Percentiles rank a stretch among this genome's conserved stretches.
Conservation (phyloP, 768 basidiomycete species). For the Lyophyllum decastes region DNA sequence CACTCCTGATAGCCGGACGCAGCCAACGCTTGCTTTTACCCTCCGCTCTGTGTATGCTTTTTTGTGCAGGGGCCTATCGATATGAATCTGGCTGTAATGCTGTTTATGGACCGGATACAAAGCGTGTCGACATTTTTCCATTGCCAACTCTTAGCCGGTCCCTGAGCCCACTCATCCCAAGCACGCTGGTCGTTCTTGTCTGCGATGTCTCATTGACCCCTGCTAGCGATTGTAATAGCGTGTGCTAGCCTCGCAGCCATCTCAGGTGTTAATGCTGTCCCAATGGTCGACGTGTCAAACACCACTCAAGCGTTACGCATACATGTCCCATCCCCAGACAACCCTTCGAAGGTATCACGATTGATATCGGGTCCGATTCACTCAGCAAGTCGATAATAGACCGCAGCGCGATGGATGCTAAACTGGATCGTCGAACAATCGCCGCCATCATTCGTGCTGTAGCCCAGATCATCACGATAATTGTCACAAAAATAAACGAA, state of each 20-base stretch:
- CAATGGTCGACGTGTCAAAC: constrained; percentile 1
- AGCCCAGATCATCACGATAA: constrained; percentile 3
- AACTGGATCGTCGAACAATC: constrained; percentile 9
- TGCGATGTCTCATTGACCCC: constrained; percentile 6
- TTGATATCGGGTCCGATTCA: neutral
- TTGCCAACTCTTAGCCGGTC: constrained; percentile 13
- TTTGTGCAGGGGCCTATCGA: too few species aligned
- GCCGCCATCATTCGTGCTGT: constrained; percentile 2
- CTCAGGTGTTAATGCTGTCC: constrained; percentile 2
- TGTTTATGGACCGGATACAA: too few species aligned
- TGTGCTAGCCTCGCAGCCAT: constrained; percentile 4
- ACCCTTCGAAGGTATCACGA: constrained; percentile 9
- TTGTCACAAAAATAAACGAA: constrained; percentile 4
- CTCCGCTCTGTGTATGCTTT: too few species aligned
- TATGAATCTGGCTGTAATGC: too few species aligned
- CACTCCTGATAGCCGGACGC: too few species aligned
- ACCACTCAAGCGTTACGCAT: neutral
- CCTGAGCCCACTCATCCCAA: neutral
- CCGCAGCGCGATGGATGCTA: neutral
- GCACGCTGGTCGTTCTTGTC: constrained; percentile 12
- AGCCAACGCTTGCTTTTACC: too few species aligned
- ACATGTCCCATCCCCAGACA: constrained; percentile 1
- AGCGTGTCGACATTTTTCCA: too few species aligned
- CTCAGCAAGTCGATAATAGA: constrained; percentile 3
- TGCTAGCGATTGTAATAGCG: neutral